Percentiles rank a stretch among this genome's conserved stretches.
phyloP scores from a whole-genome alignment of 805 yeast genomes.

The Wickerhamiella dianesei region DNA sequence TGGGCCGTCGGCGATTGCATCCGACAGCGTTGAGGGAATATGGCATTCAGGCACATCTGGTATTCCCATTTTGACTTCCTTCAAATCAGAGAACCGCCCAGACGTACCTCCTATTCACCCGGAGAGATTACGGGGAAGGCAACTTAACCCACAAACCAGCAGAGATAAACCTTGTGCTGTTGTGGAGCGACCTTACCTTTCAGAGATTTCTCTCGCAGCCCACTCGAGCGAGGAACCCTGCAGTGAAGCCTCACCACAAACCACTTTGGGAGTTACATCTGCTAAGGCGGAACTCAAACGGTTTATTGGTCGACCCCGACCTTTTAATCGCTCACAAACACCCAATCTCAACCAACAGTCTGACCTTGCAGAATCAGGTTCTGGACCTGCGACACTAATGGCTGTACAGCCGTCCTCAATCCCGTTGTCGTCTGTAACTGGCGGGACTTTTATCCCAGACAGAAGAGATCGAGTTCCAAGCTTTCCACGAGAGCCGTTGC shows the following conservation, averaged over 20 bases:
- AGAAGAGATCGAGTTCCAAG: neutral
- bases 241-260: neutral
- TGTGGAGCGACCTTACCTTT: neutral
- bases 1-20: neutral
- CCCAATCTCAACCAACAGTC: neutral
- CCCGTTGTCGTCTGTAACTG: neutral
- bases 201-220: neutral
- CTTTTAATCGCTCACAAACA: neutral
- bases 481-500: neutral
- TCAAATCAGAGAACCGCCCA: neutral
- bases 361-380: neutral
- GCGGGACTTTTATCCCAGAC: neutral
- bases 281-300: neutral
- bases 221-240: neutral
- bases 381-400: neutral
- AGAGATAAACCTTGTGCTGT: neutral
- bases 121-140: neutral
- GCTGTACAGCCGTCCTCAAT: neutral
- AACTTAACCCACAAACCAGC: neutral
- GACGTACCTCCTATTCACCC: neutral
- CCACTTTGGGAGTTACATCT: neutral
- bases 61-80: neutral
- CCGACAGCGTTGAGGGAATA: neutral
- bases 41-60: neutral
- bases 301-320: neutral